Base-by-base conservation (phyloP, 2,329 filamentous ascomycete species). In the Nemania sp. region DNA sequence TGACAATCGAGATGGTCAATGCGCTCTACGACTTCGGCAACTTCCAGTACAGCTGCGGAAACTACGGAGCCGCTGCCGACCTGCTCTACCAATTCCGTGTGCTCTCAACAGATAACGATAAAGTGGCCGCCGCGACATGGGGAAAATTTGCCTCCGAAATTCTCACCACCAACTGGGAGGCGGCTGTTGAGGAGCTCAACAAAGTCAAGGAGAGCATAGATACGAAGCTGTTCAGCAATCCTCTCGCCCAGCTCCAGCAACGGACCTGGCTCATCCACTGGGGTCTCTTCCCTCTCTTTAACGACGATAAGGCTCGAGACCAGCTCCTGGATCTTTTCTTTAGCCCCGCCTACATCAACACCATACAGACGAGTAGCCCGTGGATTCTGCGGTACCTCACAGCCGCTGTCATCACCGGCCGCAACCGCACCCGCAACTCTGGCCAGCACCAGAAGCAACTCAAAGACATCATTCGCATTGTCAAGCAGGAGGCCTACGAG, bases 281-380 rank as follows among this genome's bases (percentile, higher is more conserved):
- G 92, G 87, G 90, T 40, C 86, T 99, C 58, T 99, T 97, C 84
- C 93, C 94, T 59, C 92, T 97, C 78, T 99, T 97, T 84, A 97
- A 99, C 85, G 88, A 90, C 78, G 93, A 97, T 68, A 82, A 86
- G 62, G 90, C 91, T 54, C 91, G 93, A 69, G 94, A 99, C 71
- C 84, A 85, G 65, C 83, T 99, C 66, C 90, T 94, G 70, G 94
- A 99, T 67, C 86, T 97, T 72, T 94, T 97, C 82, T 97, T 99
- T 84, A 95, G 89, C 61, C 89, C 92, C 61, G 84, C 91, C 66
- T 99, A 91, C 82, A 99, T 99, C 85, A 99, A 97, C 84, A 97
- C 93, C 67, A 97, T 99, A 73, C 94, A 99, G 82, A 97, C 94
- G 55, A 89, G 86, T 67, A 97, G 91, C 80, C 93, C 94, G 6